Conservation (phyloP, 2,329 filamentous ascomycete species). For the Ophiosphaerella herpotricha region DNA sequence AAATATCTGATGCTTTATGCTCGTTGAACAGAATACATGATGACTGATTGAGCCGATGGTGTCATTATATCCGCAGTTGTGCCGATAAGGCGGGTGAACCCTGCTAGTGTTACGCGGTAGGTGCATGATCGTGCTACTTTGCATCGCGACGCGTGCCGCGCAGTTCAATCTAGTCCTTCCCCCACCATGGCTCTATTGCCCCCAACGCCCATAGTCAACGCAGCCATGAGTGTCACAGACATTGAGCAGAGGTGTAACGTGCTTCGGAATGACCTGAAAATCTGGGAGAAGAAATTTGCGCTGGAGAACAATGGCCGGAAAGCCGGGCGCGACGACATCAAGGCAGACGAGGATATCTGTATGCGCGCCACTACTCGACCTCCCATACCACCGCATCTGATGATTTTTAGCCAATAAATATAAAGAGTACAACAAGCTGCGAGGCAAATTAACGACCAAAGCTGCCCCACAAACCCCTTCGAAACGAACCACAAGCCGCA, state of each 20-base stretch:
- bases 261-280: conserved; percentile 76
- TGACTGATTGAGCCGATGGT: neutral
- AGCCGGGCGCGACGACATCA: conserved; percentile 75
- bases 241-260: conserved; percentile 75
- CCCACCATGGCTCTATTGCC: conserved; percentile 14
- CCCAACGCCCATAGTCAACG: conserved; percentile 10
- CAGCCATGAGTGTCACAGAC: conserved; percentile 34
- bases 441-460: conserved; percentile 43
- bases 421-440: conserved; percentile 72
- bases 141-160: conserved; percentile 33
- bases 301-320: conserved; percentile 67
- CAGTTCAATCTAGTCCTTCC: conserved; percentile 26
- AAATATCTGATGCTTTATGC: conserved; percentile 40
- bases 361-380: conserved; percentile 30
- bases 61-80: conserved; percentile 6
- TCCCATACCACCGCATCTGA: conserved; percentile 12
- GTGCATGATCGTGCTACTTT: neutral
- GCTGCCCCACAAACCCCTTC: conserved; percentile 38
- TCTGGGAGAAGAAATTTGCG: conserved; percentile 73
- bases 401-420: conserved; percentile 67
- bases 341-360: conserved; percentile 73
- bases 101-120: conserved; percentile 22
- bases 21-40: conserved; percentile 10
- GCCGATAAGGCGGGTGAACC: conserved; percentile 27
- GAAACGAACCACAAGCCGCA: conserved; percentile 31